Evolutionary conservation across 352 stramenopile genomes (phyloP).

Genomic region (Phytopythium helicoides): DNA sequence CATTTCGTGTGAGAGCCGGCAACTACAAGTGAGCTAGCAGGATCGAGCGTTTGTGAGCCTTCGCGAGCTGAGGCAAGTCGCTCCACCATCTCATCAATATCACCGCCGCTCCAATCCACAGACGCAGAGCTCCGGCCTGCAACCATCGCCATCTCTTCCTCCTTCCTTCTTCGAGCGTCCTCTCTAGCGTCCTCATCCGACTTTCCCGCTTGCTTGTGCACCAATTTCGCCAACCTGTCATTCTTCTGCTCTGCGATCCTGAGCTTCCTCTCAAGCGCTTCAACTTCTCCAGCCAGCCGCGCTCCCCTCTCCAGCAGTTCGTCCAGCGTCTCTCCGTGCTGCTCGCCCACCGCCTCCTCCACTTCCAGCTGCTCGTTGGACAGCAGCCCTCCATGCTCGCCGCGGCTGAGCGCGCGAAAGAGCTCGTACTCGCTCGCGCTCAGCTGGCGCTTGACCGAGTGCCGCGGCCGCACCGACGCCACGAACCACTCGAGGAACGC

Average conservation of each 20-base stretch:
- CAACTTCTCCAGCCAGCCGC: conserved; percentile 25
- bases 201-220: conserved; percentile 15
- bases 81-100: conserved; percentile 3
- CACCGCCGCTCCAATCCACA: background rate
- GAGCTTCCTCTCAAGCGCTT: conserved; percentile 23
- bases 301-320: conserved; percentile 14
- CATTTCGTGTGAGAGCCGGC: conserved; percentile 1
- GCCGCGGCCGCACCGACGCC: conserved; percentile 20
- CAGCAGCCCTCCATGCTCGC: conserved; percentile 9
- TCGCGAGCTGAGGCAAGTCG: background rate
- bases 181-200: conserved; percentile 4
- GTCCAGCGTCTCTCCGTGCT: conserved; percentile 24
- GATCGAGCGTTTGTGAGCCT: too few species aligned
- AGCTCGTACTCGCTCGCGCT: conserved; percentile 22
- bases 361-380: conserved; percentile 15
- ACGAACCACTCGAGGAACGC: conserved; percentile 47
- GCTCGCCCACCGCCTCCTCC: conserved; percentile 15
- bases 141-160: background rate
- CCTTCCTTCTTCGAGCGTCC: background rate
- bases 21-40: too few species aligned
- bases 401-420: conserved; percentile 21
- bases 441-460: conserved; percentile 25
- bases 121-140: background rate
- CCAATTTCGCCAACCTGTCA: conserved; percentile 20
- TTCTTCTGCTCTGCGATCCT: conserved; percentile 21